A percentile compares a stretch with the other conserved stretches of the same genome.
These are phyloP conservation scores for Talaromyces liani DNA, from an alignment of 495 filamentous ascomycete species.

Conservation along the genomic window DNA sequence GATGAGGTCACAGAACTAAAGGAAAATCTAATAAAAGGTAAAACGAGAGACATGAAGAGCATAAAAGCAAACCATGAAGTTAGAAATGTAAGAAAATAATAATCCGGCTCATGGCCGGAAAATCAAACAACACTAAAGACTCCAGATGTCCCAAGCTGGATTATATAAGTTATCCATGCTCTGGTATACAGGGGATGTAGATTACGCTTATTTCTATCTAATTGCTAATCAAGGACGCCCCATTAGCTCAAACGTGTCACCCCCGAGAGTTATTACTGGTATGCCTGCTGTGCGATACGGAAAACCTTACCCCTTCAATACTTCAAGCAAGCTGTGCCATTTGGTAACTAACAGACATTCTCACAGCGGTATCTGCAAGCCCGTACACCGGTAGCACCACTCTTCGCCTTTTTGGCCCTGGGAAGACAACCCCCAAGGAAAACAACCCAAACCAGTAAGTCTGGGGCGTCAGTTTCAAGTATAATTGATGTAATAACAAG, in stretches of 20 bases:
- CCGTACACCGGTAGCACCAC: slow-evolving; percentile 9
- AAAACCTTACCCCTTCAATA: slow-evolving; percentile 15
- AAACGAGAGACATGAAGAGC: neutral
- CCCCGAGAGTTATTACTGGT: slow-evolving; percentile 9
- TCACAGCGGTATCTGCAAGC: slow-evolving; percentile 5
- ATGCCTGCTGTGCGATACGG: slow-evolving; percentile 10
- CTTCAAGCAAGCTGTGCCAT: slow-evolving; percentile 8
- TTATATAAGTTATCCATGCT: neutral
- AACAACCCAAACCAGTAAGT: slow-evolving; percentile 12
- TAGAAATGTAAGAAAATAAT: neutral
- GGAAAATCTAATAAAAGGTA: neutral
- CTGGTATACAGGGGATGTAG: neutral
- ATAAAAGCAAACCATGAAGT: neutral
- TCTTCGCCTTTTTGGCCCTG: slow-evolving; percentile 4
- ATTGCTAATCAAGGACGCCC: neutral
- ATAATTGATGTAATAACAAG: slow-evolving; percentile 6
- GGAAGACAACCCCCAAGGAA: slow-evolving; percentile 11
- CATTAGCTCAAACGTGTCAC: neutral
- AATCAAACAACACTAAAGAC: neutral
- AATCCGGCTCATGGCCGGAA: neutral
- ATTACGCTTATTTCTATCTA: neutral
- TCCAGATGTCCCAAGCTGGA: neutral
- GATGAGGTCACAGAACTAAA: neutral
- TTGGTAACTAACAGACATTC: slow-evolving; percentile 8
- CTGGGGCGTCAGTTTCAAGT: slow-evolving; percentile 7